Evolutionary conservation across 2,329 filamentous ascomycete genomes (phyloP).

Genomic region (Scolecobasidium constrictum): DNA sequence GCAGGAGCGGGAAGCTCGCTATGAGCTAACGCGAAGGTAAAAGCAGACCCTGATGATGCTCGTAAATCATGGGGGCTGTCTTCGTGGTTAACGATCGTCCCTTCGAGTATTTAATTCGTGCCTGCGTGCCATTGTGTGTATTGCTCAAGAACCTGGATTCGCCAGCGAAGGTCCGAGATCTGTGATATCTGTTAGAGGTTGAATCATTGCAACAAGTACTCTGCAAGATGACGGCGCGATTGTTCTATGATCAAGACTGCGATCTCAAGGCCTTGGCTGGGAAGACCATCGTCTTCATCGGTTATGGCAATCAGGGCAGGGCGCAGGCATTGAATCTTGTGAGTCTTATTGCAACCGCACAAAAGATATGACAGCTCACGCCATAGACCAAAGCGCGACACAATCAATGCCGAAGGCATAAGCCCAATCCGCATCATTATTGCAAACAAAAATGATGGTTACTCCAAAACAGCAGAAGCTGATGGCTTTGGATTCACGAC

Average conservation of each 20-base stretch:
- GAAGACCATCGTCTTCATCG: conserved; percentile 11
- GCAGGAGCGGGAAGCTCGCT: too few relatives aligned
- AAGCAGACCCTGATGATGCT: too few relatives aligned
- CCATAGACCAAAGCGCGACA: conserved; percentile 10
- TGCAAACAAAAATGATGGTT: conserved; percentile 11
- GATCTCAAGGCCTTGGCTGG: conserved; percentile 6
- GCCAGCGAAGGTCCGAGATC: too few relatives aligned
- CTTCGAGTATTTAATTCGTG: too few relatives aligned
- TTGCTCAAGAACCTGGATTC: too few relatives aligned
- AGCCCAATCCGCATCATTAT: conserved; percentile 7
- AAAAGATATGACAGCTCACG: not conserved
- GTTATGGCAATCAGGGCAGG: conserved; percentile 12
- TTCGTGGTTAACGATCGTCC: too few relatives aligned
- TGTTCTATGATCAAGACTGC: conserved; percentile 11
- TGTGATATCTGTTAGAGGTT: too few relatives aligned
- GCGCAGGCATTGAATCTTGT: conserved; percentile 12
- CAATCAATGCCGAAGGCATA: conserved; percentile 5
- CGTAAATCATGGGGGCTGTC: too few relatives aligned
- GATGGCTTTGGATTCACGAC: conserved; percentile 12
- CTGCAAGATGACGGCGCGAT: not conserved
- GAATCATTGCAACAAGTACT: too few relatives aligned
- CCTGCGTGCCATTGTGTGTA: too few relatives aligned
- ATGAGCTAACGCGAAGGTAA: too few relatives aligned
- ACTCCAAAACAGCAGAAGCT: conserved; percentile 10
- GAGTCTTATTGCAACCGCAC: conserved; percentile 11